A percentile compares a stretch with the other conserved stretches of the same genome.
Conservation (phyloP, 371 early-diverging fungal species). For the Mucor circinelloides region DNA sequence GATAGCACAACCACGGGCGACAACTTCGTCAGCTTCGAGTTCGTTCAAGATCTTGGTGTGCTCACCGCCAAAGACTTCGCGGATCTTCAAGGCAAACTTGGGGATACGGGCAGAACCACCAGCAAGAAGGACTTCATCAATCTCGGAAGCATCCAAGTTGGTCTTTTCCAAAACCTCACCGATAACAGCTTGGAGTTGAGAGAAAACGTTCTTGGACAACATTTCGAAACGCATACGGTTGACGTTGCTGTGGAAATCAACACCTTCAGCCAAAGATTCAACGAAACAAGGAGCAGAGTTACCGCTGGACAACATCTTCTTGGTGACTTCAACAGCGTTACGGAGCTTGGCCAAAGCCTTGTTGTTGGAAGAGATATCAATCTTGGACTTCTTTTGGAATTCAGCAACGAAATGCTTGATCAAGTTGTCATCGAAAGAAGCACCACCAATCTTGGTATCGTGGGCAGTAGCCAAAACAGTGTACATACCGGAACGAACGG, state of each 20-base stretch:
- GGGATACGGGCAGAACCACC: constrained; percentile 99
- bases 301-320: constrained; percentile 88
- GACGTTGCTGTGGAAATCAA: constrained; percentile 89
- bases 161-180: constrained; percentile 72
- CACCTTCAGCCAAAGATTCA: constrained; percentile 90
- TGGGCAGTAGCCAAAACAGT: constrained; percentile 85
- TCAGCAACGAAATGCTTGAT: constrained; percentile 83
- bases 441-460: constrained; percentile 89
- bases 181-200: constrained; percentile 76
- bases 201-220: constrained; percentile 79
- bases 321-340: constrained; percentile 88
- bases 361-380: constrained; percentile 75
- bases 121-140: constrained; percentile 92
- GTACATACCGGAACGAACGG: constrained; percentile 88
- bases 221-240: constrained; percentile 94
- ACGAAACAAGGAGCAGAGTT: constrained; percentile 92
- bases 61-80: constrained; percentile 82
- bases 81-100: constrained; percentile 88
- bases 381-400: constrained; percentile 86
- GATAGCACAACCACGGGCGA: constrained; percentile 98
- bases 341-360: constrained; percentile 85
- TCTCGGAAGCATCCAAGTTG: constrained; percentile 64
- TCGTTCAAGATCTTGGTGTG: constrained; percentile 77
- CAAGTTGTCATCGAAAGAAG: constrained; percentile 89
- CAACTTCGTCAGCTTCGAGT: constrained; percentile 93